These are phyloP conservation scores for Cocos nucifera DNA, from an alignment of 176 grass and related monocot species.

Conservation along the genomic window DNA sequence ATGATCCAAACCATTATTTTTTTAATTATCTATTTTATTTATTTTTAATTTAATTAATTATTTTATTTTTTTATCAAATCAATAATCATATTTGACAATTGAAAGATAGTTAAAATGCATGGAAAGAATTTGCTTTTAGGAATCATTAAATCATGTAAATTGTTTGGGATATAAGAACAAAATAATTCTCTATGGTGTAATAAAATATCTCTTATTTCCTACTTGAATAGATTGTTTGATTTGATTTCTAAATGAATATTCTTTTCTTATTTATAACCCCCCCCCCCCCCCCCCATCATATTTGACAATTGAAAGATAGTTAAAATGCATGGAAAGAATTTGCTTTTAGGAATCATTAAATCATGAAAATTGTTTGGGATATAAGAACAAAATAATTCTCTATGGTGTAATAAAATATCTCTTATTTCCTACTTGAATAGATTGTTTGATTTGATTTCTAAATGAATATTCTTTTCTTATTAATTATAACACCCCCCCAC, in stretches of 20 bases:
- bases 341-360: too few relatives aligned
- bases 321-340: too few relatives aligned
- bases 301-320: too few relatives aligned
- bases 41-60: too few relatives aligned
- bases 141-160: neutral
- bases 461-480: neutral
- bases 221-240: neutral
- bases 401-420: constrained; percentile 12
- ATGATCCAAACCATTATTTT: too few relatives aligned
- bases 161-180: constrained; percentile 1
- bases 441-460: neutral
- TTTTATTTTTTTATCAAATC: too few relatives aligned
- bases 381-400: constrained; percentile 9
- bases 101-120: too few relatives aligned
- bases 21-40: too few relatives aligned
- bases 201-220: constrained; percentile 10
- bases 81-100: too few relatives aligned
- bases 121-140: too few relatives aligned
- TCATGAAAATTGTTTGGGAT: neutral
- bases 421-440: constrained; percentile 4
- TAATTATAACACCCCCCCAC: neutral
- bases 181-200: constrained; percentile 12
- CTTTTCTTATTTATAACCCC: neutral
- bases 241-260: neutral
- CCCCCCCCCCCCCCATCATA: neutral